Percentiles rank a stretch among this genome's conserved stretches.
These are phyloP conservation scores for Thermomyces lanuginosus DNA, from an alignment of 2,329 filamentous ascomycete genomes.

Conservation along the genomic window DNA sequence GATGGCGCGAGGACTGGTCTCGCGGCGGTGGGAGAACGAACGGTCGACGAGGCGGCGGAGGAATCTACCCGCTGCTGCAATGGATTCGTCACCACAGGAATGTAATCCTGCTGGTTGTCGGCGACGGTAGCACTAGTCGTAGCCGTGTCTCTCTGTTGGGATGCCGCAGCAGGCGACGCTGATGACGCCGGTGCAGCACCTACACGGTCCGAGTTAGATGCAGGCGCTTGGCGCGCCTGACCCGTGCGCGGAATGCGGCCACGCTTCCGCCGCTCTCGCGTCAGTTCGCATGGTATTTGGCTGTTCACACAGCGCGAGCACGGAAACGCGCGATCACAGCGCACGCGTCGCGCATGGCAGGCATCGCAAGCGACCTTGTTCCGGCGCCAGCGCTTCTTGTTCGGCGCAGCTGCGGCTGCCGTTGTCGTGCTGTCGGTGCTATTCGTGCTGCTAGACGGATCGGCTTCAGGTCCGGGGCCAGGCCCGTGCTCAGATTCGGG, in stretches of 20 bases:
- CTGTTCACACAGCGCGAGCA: constrained; percentile 81
- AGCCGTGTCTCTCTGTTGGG: too few species aligned
- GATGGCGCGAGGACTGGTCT: constrained; percentile 9
- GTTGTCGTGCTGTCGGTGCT: too few species aligned
- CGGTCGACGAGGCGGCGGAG: constrained; percentile 9
- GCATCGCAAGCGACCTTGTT: constrained; percentile 61
- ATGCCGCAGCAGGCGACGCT: too few species aligned
- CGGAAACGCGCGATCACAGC: constrained; percentile 81
- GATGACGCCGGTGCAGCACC: too few species aligned
- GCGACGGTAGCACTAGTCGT: too few species aligned
- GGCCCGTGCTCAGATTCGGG: too few species aligned
- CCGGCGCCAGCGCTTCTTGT: constrained; percentile 22
- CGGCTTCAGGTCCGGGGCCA: too few species aligned
- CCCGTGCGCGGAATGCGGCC: constrained; percentile 64
- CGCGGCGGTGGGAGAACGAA: constrained; percentile 16
- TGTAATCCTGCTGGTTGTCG: constrained; percentile 5
- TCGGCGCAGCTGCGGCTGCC: constrained; percentile 7
- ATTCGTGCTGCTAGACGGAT: too few species aligned
- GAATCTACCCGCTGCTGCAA: constrained; percentile 3
- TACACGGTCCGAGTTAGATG: too few species aligned
- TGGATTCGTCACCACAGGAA: constrained; percentile 6
- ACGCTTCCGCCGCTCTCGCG: constrained; percentile 81
- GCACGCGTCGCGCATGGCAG: constrained; percentile 83
- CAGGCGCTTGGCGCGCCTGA: too few species aligned
- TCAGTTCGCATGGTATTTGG: constrained; percentile 57